A percentile compares a stretch with the other conserved stretches of the same genome.
Evolutionary conservation across 2,329 filamentous ascomycete species (phyloP).

Genomic region (Rhytidhysteron rufulum): DNA sequence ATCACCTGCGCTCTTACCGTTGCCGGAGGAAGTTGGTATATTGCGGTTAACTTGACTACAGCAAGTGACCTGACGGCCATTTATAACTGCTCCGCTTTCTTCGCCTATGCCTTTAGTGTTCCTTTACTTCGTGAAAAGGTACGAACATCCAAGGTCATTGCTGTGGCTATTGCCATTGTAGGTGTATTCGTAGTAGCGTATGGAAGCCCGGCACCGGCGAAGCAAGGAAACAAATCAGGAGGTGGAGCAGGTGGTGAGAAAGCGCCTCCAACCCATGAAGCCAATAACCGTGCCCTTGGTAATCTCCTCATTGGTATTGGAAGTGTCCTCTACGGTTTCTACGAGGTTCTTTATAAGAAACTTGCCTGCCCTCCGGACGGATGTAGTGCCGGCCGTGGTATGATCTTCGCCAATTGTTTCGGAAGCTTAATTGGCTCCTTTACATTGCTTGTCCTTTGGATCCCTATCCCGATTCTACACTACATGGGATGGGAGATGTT

Average conservation of each 20-base stretch:
- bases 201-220: conserved; percentile 61
- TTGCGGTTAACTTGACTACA: conserved; percentile 89
- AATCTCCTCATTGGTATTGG: conserved; percentile 91
- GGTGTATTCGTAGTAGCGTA: conserved; percentile 96
- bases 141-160: conserved; percentile 77
- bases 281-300: conserved; percentile 68
- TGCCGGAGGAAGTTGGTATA: conserved; percentile 90
- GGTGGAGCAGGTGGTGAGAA: conserved; percentile 50
- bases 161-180: conserved; percentile 79
- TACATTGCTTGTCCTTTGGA: conserved; percentile 84
- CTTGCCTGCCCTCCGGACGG: conserved; percentile 91
- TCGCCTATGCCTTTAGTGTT: conserved; percentile 95
- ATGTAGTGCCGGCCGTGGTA: conserved; percentile 76
- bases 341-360: conserved; percentile 95
- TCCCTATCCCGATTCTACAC: conserved; percentile 83
- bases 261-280: conserved; percentile 47
- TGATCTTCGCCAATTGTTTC: conserved; percentile 93
- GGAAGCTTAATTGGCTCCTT: conserved; percentile 83
- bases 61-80: conserved; percentile 94
- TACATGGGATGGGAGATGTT: conserved; percentile 75
- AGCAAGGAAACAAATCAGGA: conserved; percentile 54
- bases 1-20: conserved; percentile 84
- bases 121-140: conserved; percentile 82
- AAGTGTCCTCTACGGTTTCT: conserved; percentile 90
- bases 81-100: conserved; percentile 99